phyloP scores from a whole-genome alignment of 495 filamentous ascomycete genomes.

The Penicillium coffeae region DNA sequence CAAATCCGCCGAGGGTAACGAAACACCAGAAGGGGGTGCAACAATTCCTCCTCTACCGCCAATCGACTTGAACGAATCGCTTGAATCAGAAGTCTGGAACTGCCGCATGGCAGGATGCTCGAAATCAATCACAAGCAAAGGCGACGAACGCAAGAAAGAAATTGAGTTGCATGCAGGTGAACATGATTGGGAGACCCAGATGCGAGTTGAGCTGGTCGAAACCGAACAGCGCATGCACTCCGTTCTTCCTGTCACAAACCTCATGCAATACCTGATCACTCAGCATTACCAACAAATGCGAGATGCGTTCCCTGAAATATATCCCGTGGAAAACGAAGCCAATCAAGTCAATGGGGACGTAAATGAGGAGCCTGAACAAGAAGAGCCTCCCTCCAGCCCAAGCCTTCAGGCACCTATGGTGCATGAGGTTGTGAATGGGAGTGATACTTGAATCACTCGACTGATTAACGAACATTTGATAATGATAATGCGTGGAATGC shows the following conservation, averaged over 20 bases:
- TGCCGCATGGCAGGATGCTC: slow-evolving; percentile 67
- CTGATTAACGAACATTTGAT: not conserved
- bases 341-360: not conserved
- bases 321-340: slow-evolving; percentile 2
- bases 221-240: slow-evolving; percentile 40
- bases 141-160: slow-evolving; percentile 51
- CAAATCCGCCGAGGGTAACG: slow-evolving; percentile 15
- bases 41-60: slow-evolving; percentile 3
- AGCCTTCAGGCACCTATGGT: not conserved
- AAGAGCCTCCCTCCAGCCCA: not conserved
- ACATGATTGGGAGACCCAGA: slow-evolving; percentile 62
- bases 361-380: not conserved
- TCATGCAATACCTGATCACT: slow-evolving; percentile 29
- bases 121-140: slow-evolving; percentile 57
- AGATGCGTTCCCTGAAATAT: slow-evolving; percentile 22
- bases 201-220: slow-evolving; percentile 55
- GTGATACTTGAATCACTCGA: too few species aligned
- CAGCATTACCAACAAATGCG: slow-evolving; percentile 26
- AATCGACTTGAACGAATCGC: slow-evolving; percentile 23
- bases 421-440: not conserved
- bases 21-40: slow-evolving; percentile 23
- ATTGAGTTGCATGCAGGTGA: slow-evolving; percentile 62
- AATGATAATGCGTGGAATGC: not conserved
- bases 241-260: slow-evolving; percentile 36
- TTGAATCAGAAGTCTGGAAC: slow-evolving; percentile 62